Base-by-base conservation (phyloP, 257 asterid genomes). In the Plectranthus barbatus region DNA sequence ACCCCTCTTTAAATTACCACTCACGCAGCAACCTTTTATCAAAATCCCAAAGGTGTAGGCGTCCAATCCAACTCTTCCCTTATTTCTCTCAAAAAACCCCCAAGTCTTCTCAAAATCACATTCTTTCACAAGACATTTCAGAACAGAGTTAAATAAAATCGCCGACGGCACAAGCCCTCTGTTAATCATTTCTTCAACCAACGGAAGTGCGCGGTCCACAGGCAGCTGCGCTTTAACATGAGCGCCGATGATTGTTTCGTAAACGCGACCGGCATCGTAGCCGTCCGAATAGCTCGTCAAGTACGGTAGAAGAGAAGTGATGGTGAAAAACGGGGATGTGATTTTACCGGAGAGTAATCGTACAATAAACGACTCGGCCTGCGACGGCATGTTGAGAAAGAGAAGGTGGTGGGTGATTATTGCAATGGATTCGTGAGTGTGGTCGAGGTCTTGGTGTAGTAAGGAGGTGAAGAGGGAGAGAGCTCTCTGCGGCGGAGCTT, bases 11-110 rank as follows among this genome's bases (percentile, higher is more conserved):
- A 88, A 52, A 24, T 79, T 78, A 55, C 80, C 82, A 64, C 58
- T 70, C 7, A 77, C 85, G 72, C 88, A 80, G 66, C 90, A 86
- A 66, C 92, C 95, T 69, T 86, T 88, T 56, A 86, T 74, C 84
- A 86, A 60, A 51, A 88, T 82, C 72, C 96, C 92, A 56, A 83
- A 88, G 34, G 88, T 88, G 72, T 86, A 79, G 68, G 45, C 64
- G 71, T 86, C 92, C 77, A 80, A 23, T 5, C 67, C 73, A 48
- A 56, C 60, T 48, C 67, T 68, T 1, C 68, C 70, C 69, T 65
- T 76, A 56, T 80, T 78, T 37, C 63, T 77, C 72, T 63, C 75
- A 24, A 81, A 88, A 65, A 79, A 33, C 24, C 18, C 17, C 88
- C 84, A 80, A 23, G 75, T 86, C 49, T 69, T 72, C 21, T 76